A percentile compares a stretch with the other conserved stretches of the same genome.
Conservation (phyloP, 2,329 filamentous ascomycete species). For the Lachnellula occidentalis region DNA sequence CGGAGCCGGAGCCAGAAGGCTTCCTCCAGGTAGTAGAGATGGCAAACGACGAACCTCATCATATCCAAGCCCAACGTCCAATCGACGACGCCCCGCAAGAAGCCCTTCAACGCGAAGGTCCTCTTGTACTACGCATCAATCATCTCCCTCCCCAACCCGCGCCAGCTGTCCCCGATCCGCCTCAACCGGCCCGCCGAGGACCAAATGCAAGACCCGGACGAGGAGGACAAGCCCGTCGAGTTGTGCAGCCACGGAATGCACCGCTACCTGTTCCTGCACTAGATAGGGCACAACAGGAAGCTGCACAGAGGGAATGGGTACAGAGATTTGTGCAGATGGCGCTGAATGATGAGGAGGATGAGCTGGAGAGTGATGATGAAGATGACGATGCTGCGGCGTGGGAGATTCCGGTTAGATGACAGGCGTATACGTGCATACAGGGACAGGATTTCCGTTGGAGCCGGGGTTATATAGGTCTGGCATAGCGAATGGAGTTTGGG, state of each 20-base stretch:
- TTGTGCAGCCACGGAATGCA: conserved; percentile 8
- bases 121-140: conserved; percentile 31
- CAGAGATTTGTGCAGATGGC: conserved; percentile 33
- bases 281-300: conserved; percentile 11
- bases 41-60: conserved; percentile 10
- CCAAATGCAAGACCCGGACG: neutral
- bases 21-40: neutral
- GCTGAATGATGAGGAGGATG: conserved; percentile 31
- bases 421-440: neutral
- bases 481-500: conserved; percentile 1
- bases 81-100: conserved; percentile 5
- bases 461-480: neutral
- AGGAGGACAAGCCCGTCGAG: conserved; percentile 5
- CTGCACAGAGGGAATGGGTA: conserved; percentile 28
- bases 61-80: neutral
- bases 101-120: conserved; percentile 28
- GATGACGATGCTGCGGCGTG: conserved; percentile 41
- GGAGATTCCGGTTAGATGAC: conserved; percentile 34
- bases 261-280: neutral
- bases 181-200: conserved; percentile 6
- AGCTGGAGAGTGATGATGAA: conserved; percentile 34
- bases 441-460: neutral
- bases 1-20: conserved; percentile 4
- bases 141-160: conserved; percentile 19
- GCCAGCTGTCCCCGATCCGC: conserved; percentile 18